These are phyloP conservation scores for Diaporthe sp. DNA, from an alignment of 2,329 filamentous ascomycete genomes.

Conservation along the genomic window DNA sequence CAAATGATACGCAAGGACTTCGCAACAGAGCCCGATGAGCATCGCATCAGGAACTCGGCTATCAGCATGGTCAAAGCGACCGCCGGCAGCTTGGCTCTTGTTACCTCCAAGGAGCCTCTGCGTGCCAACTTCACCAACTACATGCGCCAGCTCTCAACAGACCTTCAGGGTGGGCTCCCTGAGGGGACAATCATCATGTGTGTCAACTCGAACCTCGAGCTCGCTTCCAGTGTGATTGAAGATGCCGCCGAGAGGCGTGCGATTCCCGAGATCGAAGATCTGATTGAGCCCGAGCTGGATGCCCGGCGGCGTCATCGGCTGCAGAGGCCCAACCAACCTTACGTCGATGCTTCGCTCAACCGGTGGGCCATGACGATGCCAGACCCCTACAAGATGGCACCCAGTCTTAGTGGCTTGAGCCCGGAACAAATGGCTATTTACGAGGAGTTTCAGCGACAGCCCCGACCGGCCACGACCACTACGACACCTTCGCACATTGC, in stretches of 20 bases:
- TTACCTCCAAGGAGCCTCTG: conserved; percentile 98
- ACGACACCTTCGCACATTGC: conserved; percentile 68
- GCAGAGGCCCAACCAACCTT: conserved; percentile 84
- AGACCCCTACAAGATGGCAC: conserved; percentile 89
- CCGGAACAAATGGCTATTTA: conserved; percentile 95
- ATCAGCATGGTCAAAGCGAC: conserved; percentile 96
- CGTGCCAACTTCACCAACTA: conserved; percentile 98
- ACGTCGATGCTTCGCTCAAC: conserved; percentile 84
- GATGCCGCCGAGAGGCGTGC: conserved; percentile 95
- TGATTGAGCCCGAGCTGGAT: conserved; percentile 86
- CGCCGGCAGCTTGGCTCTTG: conserved; percentile 91
- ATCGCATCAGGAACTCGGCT: conserved; percentile 85
- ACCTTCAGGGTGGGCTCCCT: conserved; percentile 84
- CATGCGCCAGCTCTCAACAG: conserved; percentile 78
- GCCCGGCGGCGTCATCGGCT: conserved; percentile 81
- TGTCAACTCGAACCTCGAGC: conserved; percentile 96
- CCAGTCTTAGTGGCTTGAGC: conserved; percentile 79
- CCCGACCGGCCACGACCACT: conserved; percentile 71
- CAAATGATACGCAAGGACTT: conserved; percentile 98
- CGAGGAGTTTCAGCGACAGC: conserved; percentile 92
- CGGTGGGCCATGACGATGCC: conserved; percentile 95
- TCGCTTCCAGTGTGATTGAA: conserved; percentile 93
- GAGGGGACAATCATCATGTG: conserved; percentile 98
- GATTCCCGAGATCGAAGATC: conserved; percentile 92
- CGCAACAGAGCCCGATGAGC: conserved; percentile 90